phyloP scores from a whole-genome alignment of 1,284 basidiomycete species.

The Papiliotrema fonsecae region DNA sequence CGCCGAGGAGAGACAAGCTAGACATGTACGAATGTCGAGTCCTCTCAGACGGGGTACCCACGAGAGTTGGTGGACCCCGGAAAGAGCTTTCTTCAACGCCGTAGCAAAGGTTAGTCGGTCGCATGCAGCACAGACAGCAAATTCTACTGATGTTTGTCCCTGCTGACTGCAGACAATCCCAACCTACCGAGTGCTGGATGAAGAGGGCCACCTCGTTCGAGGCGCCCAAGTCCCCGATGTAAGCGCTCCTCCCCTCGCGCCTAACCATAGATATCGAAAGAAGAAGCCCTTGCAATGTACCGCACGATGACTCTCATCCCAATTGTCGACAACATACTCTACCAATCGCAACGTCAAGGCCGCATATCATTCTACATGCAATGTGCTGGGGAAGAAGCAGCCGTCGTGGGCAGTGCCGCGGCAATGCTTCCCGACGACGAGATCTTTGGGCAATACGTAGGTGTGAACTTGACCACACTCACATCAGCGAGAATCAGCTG shows the following conservation, averaged over 20 bases:
- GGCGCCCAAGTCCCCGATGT: conserved; percentile 71
- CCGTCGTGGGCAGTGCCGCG: conserved; percentile 83
- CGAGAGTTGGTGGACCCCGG: conserved; percentile 45
- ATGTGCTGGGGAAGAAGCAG: conserved; percentile 85
- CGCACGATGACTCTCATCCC: conserved; percentile 80
- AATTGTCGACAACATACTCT: conserved; percentile 77
- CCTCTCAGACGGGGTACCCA: conserved; percentile 42
- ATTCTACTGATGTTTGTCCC: not conserved
- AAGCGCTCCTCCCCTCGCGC: conserved; percentile 5
- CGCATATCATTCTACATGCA: conserved; percentile 80
- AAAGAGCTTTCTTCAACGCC: conserved; percentile 46
- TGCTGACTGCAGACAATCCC: conserved; percentile 53
- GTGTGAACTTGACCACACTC: conserved; percentile 8
- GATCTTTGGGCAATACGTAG: conserved; percentile 55
- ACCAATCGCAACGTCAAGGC: conserved; percentile 88
- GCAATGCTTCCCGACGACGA: conserved; percentile 80
- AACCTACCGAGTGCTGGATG: conserved; percentile 75
- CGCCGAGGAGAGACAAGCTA: conserved; percentile 31
- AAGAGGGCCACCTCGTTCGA: conserved; percentile 64
- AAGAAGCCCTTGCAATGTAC: conserved; percentile 69
- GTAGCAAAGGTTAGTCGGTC: conserved; percentile 46
- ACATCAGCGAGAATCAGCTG: conserved; percentile 77
- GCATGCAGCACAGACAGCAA: no score
- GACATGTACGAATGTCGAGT: conserved; percentile 32
- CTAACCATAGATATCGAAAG: conserved; percentile 59